Base-by-base conservation (phyloP, 169 alveolate species). In the Amoebophrya sp. region DNA sequence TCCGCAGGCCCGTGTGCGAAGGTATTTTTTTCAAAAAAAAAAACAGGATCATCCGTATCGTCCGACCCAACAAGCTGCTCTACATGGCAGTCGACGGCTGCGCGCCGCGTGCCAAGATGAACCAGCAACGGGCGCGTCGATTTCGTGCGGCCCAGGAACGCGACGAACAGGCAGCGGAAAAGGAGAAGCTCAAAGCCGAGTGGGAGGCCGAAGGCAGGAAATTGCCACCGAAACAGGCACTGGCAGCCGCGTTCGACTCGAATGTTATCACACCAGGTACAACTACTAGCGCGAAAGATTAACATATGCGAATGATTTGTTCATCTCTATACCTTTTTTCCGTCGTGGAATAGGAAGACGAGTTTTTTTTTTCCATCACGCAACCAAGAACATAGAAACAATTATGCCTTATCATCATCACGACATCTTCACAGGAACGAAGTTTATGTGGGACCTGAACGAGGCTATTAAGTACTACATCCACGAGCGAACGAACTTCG, bases 61-160 rank as follows among this genome's bases (percentile, higher is more conserved):
- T 98, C 25, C 96, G 98, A 91, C 99, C 99, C 7, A 95, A 97
- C 93, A 97, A 97, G 91, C 94, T 99, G 90, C 93, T 98, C n/a
- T 98, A 97, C 95, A 95, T 99, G 95, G 99, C 99, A 23, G 97
- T 98, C 47, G 99, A 99, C 93, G 99, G 99, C 18, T 99, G 98
- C 23, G 99, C 99, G 40, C 99, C 99, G 25, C 96, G 99, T 93
- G 99, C 99, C 32, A 99, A 99, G 96, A 98, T 99, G 99, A 99
- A 99, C 94, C 98, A 99, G 92, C 98, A 99, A 94, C 95, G 99
- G 92, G 96, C 98, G 29, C 95, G 99, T 90, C 95, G 99, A 53
- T 98, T 97, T 95, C 95, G 96, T 90, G 96, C 98, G 12, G 97
- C 97, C 33, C 96, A 95, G 91, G 96, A 93, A 18, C 7, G 66